Base-by-base conservation (phyloP, 345 rosid genomes). In the Populus tremula region DNA sequence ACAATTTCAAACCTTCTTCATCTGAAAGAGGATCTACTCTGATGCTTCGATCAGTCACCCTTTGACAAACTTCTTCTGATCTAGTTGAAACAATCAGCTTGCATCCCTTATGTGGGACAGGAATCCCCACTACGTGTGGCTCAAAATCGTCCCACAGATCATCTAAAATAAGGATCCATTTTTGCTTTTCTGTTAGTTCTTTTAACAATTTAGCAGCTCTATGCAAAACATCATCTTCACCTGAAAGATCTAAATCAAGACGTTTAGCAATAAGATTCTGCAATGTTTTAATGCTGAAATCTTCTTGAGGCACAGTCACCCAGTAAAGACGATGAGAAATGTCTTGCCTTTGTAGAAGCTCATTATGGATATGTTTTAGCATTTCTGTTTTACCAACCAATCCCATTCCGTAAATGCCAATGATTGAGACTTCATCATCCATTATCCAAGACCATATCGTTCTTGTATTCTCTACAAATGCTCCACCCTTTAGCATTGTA, bases 61-160 rank as follows among this genome's bases (percentile, higher is more conserved):
- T 5, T 53, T 0, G 18, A 53, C 0, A 53, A 16, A 53, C 1
- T 4, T 17, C n/a, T 14, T 4, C 0, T 14, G n/a, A 53, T 53
- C 61, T 5, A 53, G 61, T 53, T 53, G 61, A 14, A 6, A 53
- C 20, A 53, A 53, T 17, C n/a, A 53, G 2, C 20, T 16, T 53
- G n/a, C n/a, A 17, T 53, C n/a, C 61, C 5, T 53, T 3, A 16
- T 0, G 9, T 14, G 20, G 0, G 5, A 2, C n/a, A 17, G 61
- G 61, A 53, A 53, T 53, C 8, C n/a, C 61, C 61, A 53, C 7
- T 14, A 0, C n/a, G 6, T 53, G 1, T 14, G 2, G 61, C 17
- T 16, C 5, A 17, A 17, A 14, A 53, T 3, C 0, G 11, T 53
- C n/a, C n/a, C 61, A 17, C 61, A 53, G 6, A 53, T 53, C 1